Base-by-base conservation (phyloP, 2,329 filamentous ascomycete species). In the Lojkania enalia region DNA sequence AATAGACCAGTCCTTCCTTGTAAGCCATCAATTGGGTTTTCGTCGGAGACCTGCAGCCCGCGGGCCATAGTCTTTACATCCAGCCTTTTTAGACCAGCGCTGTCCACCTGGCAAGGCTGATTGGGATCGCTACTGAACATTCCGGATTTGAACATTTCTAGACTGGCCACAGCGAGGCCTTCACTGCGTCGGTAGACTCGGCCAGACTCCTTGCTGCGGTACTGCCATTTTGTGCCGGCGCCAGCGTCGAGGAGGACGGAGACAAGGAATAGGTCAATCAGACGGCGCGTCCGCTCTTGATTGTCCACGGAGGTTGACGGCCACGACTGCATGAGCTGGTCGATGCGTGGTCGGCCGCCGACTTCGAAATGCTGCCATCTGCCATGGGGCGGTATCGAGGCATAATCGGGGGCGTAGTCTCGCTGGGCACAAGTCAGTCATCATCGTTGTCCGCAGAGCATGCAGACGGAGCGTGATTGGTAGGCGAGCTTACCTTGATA, bases 131-230 rank as follows among this genome's bases (percentile, higher is more conserved):
- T 88, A 54, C 90, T 96, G 73, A 97, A 97, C 23, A 89, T 65
- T 23, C 94, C 94, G 12, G 82, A 78, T 73, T 96, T 96, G 80
- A 96, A 96, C 91, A 96, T 96, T 58, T 96, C 91, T 58, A 86
- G 64, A 65, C 81, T 85, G 32, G 84, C 84, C 7, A 87, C 84
- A 6, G 91, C 91, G 43, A 96, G 78, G 6, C 91, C 91, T 69
- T 96, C 94, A 49, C 90, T 96, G 39, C 94, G 84, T 40, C 83
- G 79, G 71, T 92, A 97, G 30, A 87, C 71, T 51, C 85, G 86
- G 44, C 88, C 90, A 53, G 90, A 95, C 64, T 95, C 90, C 52
- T 85, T 85, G 65, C 90, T 95, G 75, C 88, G 94, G 74, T 96
- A 99, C 57, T 84, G 86, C 94, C 94, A 99, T 55, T 83, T 80